Evolutionary conservation across 805 yeast genomes (phyloP).

Genomic region (Pichia phayaonensis): DNA sequence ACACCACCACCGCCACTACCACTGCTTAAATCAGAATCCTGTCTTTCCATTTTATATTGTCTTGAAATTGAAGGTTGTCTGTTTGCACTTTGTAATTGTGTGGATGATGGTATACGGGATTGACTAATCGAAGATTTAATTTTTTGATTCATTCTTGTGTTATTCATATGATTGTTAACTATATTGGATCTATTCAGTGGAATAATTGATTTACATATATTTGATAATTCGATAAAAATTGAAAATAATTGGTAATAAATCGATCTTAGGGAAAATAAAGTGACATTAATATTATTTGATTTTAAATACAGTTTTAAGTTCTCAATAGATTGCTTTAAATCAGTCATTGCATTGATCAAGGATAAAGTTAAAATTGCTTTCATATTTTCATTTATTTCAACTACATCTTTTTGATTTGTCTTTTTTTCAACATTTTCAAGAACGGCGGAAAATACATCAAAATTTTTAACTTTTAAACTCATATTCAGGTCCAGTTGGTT

Average conservation of each 20-base stretch:
- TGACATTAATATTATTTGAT: slow-evolving; percentile 1
- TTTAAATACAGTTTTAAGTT: slow-evolving; percentile 11
- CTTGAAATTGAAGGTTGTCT: slow-evolving; percentile 1
- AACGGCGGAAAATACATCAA: slow-evolving; percentile 12
- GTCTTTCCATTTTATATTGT: not conserved
- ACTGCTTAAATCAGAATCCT: not conserved
- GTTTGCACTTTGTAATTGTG: slow-evolving; percentile 1
- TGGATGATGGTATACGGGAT: not conserved
- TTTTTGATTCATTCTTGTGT: not conserved
- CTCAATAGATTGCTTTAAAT: slow-evolving; percentile 16
- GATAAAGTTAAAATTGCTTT: slow-evolving; percentile 14
- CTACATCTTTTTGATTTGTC: slow-evolving; percentile 10
- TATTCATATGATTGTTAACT: not conserved
- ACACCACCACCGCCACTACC: not conserved
- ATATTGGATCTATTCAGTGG: slow-evolving; percentile 12
- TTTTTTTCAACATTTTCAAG: slow-evolving; percentile 17
- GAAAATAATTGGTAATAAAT: slow-evolving; percentile 23
- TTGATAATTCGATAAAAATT: slow-evolving; percentile 22
- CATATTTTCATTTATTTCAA: slow-evolving; percentile 10
- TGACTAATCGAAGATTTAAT: not conserved
- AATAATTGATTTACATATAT: slow-evolving; percentile 20
- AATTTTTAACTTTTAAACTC: slow-evolving; percentile 12
- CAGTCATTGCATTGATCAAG: slow-evolving; percentile 17
- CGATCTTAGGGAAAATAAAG: slow-evolving; percentile 17
- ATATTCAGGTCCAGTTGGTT: slow-evolving; percentile 13